Evolutionary conservation across 257 asterid species (phyloP), one percentile per base, ranked within the genome.

Genomic region (Solanum rostratum): DNA sequence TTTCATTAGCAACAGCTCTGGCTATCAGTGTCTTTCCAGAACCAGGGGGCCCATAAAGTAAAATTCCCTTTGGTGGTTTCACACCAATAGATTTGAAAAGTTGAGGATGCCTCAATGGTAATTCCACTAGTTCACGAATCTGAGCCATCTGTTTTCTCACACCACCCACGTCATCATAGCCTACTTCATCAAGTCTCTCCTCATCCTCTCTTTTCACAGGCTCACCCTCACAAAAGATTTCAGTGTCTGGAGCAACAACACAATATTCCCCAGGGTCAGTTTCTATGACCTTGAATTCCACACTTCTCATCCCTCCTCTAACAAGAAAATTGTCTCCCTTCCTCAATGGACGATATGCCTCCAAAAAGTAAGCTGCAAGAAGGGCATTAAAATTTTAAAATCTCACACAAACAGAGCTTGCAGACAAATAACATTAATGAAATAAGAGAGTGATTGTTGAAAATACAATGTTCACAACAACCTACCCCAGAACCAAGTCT

Each of bases 141-240:
- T 92, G 95, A 63, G 93, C 95, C 95, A 92, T 92, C 85, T 92
- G 95, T 81, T 92, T 92, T 63, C 95, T 89, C 53, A 92, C 95
- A 43, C 95, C 95, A 73, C 95, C 95, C 6, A 91, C 94, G 86
- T 91, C 95, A 73, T 92, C 95, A 86, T 92, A 92, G 43, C 95
- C 95, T 84, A 92, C 88, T 86, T 92, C 95, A 81, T 92, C 95
- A 39, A 92, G 87, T 53, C 94, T 89, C 78, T 91, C 93, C 86
- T 91, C 95, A 60, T 92, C 95, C 82, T 92, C 95, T 84, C 95
- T 90, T 84, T 86, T 89, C 22, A 91, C 90, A 66, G 94, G 95
- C 80, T 92, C 95, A 46, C 95, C 95, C 70, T 91, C 95, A 54
- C 95, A 92, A 83, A 89, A 92, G 59, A 92, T 89, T 87, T 92